Base-by-base conservation (phyloP, 495 filamentous ascomycete species). In the Articulospora tetracladia region DNA sequence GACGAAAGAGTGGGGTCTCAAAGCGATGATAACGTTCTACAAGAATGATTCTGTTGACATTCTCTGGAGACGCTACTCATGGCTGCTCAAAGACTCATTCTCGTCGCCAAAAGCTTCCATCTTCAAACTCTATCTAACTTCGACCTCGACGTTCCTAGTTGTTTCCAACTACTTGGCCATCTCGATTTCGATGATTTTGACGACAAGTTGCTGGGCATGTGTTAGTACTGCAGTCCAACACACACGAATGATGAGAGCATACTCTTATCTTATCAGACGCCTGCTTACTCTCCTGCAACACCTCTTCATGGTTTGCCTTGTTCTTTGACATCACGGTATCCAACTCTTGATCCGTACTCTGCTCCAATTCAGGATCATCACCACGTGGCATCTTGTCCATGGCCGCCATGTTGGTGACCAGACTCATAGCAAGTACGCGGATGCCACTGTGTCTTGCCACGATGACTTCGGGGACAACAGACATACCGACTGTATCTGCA, bases 401-500 rank as follows among this genome's bases (percentile, higher is more conserved):
- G 10, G 92, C 86, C 1, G 85, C 83, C 11, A 74, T 83, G 67
- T 92, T 92, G 19, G 89, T 92, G n/a, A 92, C 87, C 23, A 92
- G 72, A 60, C 87, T 91, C 62, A 91, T 79, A 30, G 87, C 89
- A 44, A 90, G 68, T n/a, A 91, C 84, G 28, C 82, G 76, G 56
- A 92, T 77, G 12, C 82, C 85, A 57, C 79, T 84, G 66, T 92
- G 89, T 62, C 89, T 78, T 15, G 89, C 88, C 19, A 87, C 83
- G 52, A 91, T 79, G 41, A 91, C 86, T 67, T 92, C 89, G 12
- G 89, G 89, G 17, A 91, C 86, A 6, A 88, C 91, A 19, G 85
- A 89, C 89, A 92, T 91, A 10, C 88, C 88, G 2, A 91, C 88
- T 19, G 91, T 70, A 70, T 92, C 88, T 25, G 86, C 88, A 8